Evolutionary conservation across 805 yeast genomes (phyloP).

Genomic region (Yarrowia sp.): DNA sequence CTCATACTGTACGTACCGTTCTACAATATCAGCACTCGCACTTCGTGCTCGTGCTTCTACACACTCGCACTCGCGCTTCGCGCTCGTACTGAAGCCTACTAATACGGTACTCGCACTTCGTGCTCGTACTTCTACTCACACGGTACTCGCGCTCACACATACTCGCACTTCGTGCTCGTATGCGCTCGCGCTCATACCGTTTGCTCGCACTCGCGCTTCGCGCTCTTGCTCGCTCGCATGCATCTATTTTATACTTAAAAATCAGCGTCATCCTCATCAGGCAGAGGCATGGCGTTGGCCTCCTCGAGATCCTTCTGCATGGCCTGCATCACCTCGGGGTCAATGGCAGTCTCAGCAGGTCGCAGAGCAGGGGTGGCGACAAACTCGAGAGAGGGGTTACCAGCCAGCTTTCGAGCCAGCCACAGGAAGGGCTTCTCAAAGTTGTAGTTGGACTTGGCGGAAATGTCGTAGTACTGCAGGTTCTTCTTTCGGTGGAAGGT

Average conservation of each 20-base stretch:
- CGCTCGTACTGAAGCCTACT: no score
- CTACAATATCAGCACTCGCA: no score
- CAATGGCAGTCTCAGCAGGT: slow-evolving; percentile 99
- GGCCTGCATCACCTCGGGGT: slow-evolving; percentile 93
- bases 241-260: slow-evolving; percentile 53
- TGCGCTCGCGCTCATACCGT: no score
- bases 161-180: no score
- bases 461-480: slow-evolving; percentile 98
- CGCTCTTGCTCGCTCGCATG: no score
- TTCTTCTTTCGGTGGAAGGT: slow-evolving; percentile 99
- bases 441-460: slow-evolving; percentile 99
- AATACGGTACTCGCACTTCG: no score
- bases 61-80: no score
- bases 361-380: slow-evolving; percentile 99
- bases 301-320: slow-evolving; percentile 99
- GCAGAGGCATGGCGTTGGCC: slow-evolving; percentile 99
- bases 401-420: slow-evolving; percentile 99
- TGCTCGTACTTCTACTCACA: no score
- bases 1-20: no score
- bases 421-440: slow-evolving; percentile 99
- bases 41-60: no score
- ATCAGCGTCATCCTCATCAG: slow-evolving; percentile 99
- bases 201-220: no score
- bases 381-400: slow-evolving; percentile 96
- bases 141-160: no score